Base-by-base conservation (phyloP, 1,284 basidiomycete species). In the Xerocomus amazonicus region DNA sequence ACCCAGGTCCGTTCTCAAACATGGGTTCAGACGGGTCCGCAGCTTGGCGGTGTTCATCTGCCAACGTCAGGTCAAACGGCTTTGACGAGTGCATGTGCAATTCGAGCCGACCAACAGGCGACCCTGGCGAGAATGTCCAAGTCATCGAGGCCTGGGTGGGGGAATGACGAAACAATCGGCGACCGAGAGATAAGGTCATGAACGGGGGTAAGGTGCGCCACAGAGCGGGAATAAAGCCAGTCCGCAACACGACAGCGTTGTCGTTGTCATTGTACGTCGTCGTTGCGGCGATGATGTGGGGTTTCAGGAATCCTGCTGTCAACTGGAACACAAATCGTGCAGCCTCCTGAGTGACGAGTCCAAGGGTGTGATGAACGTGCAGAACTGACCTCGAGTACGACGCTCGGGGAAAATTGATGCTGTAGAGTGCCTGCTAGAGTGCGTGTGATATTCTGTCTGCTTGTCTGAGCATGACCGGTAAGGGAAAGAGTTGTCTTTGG, bases 401-500 rank as follows among this genome's bases (percentile, higher is more conserved):
- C 63, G 33, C 76, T 72, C 12, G 81, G 80, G 19, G 78, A 80
- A 62, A 79, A 78, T 53, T 84, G 84, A 58, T 87, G 81, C 50
- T 78, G 77, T 43, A 88, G 56, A 5, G 82, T 82, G 39, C 81
- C 83, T 38, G 78, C 61, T 49, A 86, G 62, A 48, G 75, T 76
- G 14, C 75, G 76, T 23, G 58, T 57, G 42, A 53, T 60, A 35
- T 52, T 61, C 27, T 53, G 57, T 39, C 61, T 52, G 50, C 65
- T 58, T 12, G 63, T 55, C 45, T 63, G 59, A 46, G 70, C 59
- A 43, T 64, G 59, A 29, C 67, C 66, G 44, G 62, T 59, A 28
- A 75, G 57, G 26, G 61, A 56, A n/a, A 74, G 10, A 6, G 62
- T 63, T 8, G 74, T 77, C 35, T 67, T 68, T 5, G 72, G 65